Base-by-base conservation (phyloP, 2,329 filamentous ascomycete genomes). In the Diaporthe eres region DNA sequence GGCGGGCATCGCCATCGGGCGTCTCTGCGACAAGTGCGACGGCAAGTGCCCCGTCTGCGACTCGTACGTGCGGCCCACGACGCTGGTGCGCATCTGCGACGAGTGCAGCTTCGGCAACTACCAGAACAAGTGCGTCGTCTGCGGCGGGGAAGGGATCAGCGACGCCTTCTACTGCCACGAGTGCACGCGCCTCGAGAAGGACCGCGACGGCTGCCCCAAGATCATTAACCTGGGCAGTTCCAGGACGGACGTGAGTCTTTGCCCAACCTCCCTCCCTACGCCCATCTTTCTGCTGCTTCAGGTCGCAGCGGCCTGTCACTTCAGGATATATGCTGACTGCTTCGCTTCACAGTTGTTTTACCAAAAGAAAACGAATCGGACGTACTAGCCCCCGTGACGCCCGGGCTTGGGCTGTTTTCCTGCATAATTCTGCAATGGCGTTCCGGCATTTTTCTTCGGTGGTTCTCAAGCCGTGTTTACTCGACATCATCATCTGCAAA, bases 121-220 rank as follows among this genome's bases (percentile, higher is more conserved):
- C 89, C 97, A 98, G 88, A 99, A 99, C 89, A 99, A 99, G 86
- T 99, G 97, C 84, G 95, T 99, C 80, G 97, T 99, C 58, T 99
- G 97, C 86, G 97, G 97, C 84, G 97, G 97, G 81, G 97, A 98
- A 87, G 97, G 97, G 42, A 99, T 99, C 84, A 97, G 94, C 47
- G 97, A 99, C 84, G 97, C 97, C 68, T 98, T 98, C 86, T 99
- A 99, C 88, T 99, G 97, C 89, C 98, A 98, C 83, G 97, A 99
- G 86, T 99, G 97, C 85, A 99, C 97, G 76, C 91, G 97, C 10
- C 87, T 99, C 22, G 97, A 99, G 85, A 99, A 98, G 86, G 97
- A 99, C 84, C 90, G 97, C 77, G 97, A 99, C 83, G 97, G 97
- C 2, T 99, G 97, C 85, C 97, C 97, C 72, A 99, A 99, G 91